Base-by-base conservation (phyloP, 805 yeast genomes). In the Candida ascalaphidarum region DNA sequence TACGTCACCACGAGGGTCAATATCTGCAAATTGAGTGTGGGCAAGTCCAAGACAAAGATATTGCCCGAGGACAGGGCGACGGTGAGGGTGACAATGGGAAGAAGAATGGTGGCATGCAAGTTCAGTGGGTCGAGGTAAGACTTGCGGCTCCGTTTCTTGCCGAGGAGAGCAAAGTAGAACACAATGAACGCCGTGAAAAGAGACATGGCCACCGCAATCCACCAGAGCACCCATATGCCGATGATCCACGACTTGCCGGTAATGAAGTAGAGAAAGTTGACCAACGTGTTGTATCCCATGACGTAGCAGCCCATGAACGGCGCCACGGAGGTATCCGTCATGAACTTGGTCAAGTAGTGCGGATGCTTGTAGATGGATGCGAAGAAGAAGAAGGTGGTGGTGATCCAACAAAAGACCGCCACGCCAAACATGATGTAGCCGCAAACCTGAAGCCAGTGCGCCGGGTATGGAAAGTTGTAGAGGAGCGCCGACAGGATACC, bases 21-120 rank as follows among this genome's bases (percentile, higher is more conserved):
- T 7, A 72, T 43, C 41, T 73, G 61, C 43, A 68, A 61, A 28
- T 49, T 52, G n/a, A 39, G 30, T 5, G 46, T 40, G 8, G 71
- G 77, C 21, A 75, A 57, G 27, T 51, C 52, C 10, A 47, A 44
- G 22, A 56, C 62, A 12, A 85, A 59, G 1, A 71, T 34, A 1
- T 75, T 74, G 3, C 94, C 92, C n/a, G 74, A 59, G 1, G 94
- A 71, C 0, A 86, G 65, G 3, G 75, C 71, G 32, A 86, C 95
- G 2, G 84, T 81, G 17, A 82, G 53, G 1, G 95, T 70, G 12
- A 86, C 89, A n/a, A 82, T 67, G 1, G 94, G 92, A 28, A 86
- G 56, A 14, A 86, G 49, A 3, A 81, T 50, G 2, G 78, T 65
- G 14, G 83, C 68, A 39, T 70, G 71, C 26, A 84, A 44, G 15